Evolutionary conservation across 345 rosid genomes (phyloP), one percentile per base, ranked within the genome.

Genomic region (Pugionium dolabratum): DNA sequence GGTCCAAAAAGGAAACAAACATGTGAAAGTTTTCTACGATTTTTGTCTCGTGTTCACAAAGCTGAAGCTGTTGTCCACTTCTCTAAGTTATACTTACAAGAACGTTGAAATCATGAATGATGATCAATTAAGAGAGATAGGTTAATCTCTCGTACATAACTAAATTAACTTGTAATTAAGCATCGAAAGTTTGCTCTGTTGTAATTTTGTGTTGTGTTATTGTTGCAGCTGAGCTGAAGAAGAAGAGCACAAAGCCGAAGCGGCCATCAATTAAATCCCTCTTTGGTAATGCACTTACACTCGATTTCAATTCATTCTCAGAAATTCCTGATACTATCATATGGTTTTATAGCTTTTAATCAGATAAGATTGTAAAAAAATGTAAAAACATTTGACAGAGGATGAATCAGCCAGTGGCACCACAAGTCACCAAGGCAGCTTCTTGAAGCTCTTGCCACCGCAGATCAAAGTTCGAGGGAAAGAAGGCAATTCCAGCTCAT

Each of bases 61-160:
- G 40, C 4, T 3, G 40, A 36, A 6, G 6, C 1, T 36, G 40
- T 36, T 36, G 62, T 70, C 88, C 90, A 97, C 90, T 94, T 97
- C 96, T 94, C 48, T 81, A 97, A 30, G 99, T 71, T 94, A 94
- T 72, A 94, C 99, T 1, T 93, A 93, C 80, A 93, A 93, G 84
- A 93, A 93, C 83, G 86, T 88, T 48, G 98, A 93, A 79, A 90
- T 94, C 8, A 89, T 94, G 60, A 83, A 94, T 65, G 95, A 90
- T 69, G 74, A 86, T 66, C 96, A 94, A 54, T 79, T 94, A 69
- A 86, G 90, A 59, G 99, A 97, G 60, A 85, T 94, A 65, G 97
- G 99, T 94, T 86, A 64, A 36, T 53, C 62, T 18, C 79, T 48
- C 49, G 53, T 54, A 5, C 50, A 31, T 36, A 50, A 43, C 59